Evolutionary conservation across 2,329 filamentous ascomycete genomes (phyloP), one percentile per base, ranked within the genome.

Genomic region (Penicillium freii): DNA sequence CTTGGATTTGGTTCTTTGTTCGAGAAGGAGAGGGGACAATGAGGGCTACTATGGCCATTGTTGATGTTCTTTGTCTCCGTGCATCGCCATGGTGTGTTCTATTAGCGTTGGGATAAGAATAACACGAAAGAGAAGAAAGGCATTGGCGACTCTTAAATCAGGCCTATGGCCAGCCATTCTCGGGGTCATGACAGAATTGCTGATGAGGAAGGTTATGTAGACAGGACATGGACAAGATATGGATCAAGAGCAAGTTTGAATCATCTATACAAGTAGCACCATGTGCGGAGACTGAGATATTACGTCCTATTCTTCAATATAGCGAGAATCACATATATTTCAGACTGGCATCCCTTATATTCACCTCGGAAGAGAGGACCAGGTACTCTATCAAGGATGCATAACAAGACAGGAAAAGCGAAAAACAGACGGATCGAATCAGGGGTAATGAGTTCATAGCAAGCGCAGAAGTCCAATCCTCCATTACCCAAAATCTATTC

Each of bases 361-460:
- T 57, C 43, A 53, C 29, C 36, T 53, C 54, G 47, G 43, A 54
- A 54, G 42, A 54, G 52, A 50, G 42, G 34, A 53, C 49, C 36
- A 57, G n/a, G 53, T 43, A 57, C 49, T 42, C 27, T 47, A 53
- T 53, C 21, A 38, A 57, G 54, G 49, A 57, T 47, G 49, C 54
- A 51, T 33, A 11, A 33, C 29, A 56, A 46, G 47, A 56, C 46
- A 56, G 27, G 29, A 56, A 51, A 56, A 56, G 27, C 33, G 27
- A 46, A 34, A 34, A 47, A 40, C 42, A 56, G 42, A 56, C 53
- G 31, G 46, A 52, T 56, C 48, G 36, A 44, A 50, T 42, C 48
- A 42, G 39, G 54, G 54, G 54, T 53, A 57, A 51, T 56, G 53
- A 51, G 50, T 52, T 45, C 48, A 52, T 51, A 56, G 31, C 43